Evolutionary conservation across 768 basidiomycete genomes (phyloP), one percentile per base, ranked within the genome.

Genomic region (Auricularia sp.): DNA sequence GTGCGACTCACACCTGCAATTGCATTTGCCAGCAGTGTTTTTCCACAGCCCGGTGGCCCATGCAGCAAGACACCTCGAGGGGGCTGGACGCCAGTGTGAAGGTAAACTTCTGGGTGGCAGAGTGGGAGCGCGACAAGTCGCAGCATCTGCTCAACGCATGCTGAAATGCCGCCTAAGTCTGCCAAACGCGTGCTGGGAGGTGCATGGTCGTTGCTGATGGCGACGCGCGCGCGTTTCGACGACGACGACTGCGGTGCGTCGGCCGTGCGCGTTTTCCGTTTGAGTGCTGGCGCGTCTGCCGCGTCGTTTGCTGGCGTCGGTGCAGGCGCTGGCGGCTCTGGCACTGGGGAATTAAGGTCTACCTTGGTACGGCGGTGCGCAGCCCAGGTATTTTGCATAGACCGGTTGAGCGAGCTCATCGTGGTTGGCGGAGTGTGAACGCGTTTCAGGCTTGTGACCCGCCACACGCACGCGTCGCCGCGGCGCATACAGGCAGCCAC

Each of bases 61-160:
- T 98, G 91, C 8, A 99, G 74, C 23, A 99, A 74, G 0, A 99
- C 93, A 11, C 97, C 97, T 59, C 95, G 78, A 1, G 96, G 94
- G 3, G 95, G 88, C 67, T 91, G 88, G 2, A 97, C 89, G 1
- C 97, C 96, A 0, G 93, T 95, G 68, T 94, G 89, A 3, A 91
- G 76, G 76, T 98, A 98, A 6, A 99, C 86, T 73, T 99, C 97
- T 0, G 97, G 97, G 75, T 98, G 95, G 62, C 87, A 86, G 1
- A 99, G 76, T 0, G 97, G 97, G 85, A 98, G 88, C 1, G 91
- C 93, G 14, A 98, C 93, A n/a, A 96, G 86, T 71, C 98, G 95
- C 43, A 97, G 83, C 79, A 98, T 84, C 74, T 94, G 94, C 72
- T 96, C 93, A 16, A 98, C 82, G 67, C 89, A 94, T 14, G 79